These are phyloP conservation scores for Talaromyces piceae DNA, from an alignment of 2,329 filamentous ascomycete species.

Conservation along the genomic window DNA sequence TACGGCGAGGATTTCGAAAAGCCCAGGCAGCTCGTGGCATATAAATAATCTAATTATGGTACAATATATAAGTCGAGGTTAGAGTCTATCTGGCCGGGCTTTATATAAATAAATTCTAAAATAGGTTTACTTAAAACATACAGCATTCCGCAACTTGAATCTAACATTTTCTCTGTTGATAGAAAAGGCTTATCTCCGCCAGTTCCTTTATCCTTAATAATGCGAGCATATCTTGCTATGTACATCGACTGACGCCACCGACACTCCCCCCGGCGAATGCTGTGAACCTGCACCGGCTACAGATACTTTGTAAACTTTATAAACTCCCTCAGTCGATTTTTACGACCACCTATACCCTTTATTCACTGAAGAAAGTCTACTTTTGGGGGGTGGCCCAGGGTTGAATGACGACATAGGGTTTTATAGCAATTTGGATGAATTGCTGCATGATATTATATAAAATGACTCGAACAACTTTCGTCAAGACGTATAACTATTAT, in stretches of 20 bases:
- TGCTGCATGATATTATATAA: not conserved
- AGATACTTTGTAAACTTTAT: not conserved
- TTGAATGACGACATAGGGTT: not conserved
- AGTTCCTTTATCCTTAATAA: not conserved
- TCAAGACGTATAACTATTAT: not conserved
- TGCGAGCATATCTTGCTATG: not conserved
- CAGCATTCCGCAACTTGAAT: not conserved
- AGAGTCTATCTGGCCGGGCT: not conserved
- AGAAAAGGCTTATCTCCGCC: not conserved
- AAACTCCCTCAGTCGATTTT: not conserved
- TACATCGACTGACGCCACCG: not conserved
- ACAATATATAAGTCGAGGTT: not conserved
- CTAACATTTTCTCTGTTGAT: not conserved
- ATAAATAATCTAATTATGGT: not conserved
- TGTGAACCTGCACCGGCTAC: not conserved
- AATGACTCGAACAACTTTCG: not conserved
- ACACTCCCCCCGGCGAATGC: not conserved
- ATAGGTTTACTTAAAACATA: not conserved
- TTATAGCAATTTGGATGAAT: not conserved
- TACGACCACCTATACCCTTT: not conserved
- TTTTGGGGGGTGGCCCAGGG: not conserved
- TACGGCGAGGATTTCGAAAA: not conserved
- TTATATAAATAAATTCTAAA: constrained; percentile 1
- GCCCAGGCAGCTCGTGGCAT: not conserved
- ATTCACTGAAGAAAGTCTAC: not conserved